Evolutionary conservation across 2,329 filamentous ascomycete species (phyloP), one percentile per base, ranked within the genome.

Genomic region (Incumbomyces lentus): DNA sequence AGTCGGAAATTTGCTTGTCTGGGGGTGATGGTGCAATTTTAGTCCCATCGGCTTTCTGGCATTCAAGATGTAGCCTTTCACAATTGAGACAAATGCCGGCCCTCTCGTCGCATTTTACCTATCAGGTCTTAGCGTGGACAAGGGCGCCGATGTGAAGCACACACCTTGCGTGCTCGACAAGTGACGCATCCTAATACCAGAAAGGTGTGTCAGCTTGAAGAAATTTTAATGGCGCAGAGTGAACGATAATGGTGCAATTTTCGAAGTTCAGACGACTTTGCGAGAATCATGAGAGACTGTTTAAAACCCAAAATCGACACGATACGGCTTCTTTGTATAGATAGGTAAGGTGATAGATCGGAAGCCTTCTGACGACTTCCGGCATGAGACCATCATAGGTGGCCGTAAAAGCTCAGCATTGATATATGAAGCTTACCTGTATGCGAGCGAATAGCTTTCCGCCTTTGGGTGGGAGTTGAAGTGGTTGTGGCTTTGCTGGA

Each of bases 1-100:
- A 18, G 16, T 8, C 16, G 14, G 38, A 40, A 6, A 18, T 22
- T 10, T 8, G 22, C 13, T 10, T 16, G 5, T 32, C 37, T 13
- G 31, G 13, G 10, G 18, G 10, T 16, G 44, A 11, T 11, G 39
- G 30, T 32, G 30, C 14, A 10, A 13, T 17, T n/a, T 18, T 40
- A 7, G 44, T 35, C 11, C 44, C 36, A 18, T 41, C 44, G 19
- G 30, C 30, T 19, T 35, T 41, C 16, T 78, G 76, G 54, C 79
- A 82, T 55, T 67, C 71, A 60, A 78, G 76, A 56, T 72, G 70
- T 11, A 44, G 31, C 7, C 45, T 32, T 37, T 48, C 49, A 34
- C 49, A 51, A 18, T 48, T 51, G 11, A 40, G 38, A 35, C 49
- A 51, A 16, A 29, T 37, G 11, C 42, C 49, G n/a, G 41, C 32